Base-by-base conservation (phyloP, 176 grass and related monocot species). In the Eleusine coracana region DNA sequence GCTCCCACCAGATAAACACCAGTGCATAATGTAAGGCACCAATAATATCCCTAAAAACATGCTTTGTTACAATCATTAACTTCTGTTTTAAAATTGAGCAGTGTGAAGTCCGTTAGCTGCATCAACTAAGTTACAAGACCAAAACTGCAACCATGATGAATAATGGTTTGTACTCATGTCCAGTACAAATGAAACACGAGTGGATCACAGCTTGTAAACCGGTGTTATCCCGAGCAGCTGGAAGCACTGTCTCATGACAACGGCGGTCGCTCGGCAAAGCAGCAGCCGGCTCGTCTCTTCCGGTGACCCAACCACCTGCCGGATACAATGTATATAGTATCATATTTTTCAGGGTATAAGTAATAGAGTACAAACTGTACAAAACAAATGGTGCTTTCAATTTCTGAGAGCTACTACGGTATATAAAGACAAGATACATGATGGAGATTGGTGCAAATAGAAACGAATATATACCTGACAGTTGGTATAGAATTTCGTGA, bases 401-500 rank as follows among this genome's bases (percentile, higher is more conserved):
- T 11, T 56, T 38, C 73, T 46, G 20, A 0, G 14, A 45, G 27
- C 29, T 37, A 27, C 10, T 28, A 50, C 14, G 10, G 42, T 48
- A 9, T 48, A 9, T 48, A 76, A 69, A 36, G 31, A 36, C 17
- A 0, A 7, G 38, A 39, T 36, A 76, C 0, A 52, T 17, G 50
- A 50, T 50, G 50, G 5, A 5, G 3, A 17, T 17, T 50, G 15
- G 50, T 17, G 59, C 59, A 74, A 79, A 44, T 55, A 1, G 34
- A 60, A 34, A 34, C n/a, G 46, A 39, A 6, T 51, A 67, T 94
- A 98, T 94, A 99, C 96, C 91, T 88, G 87, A 52, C 96, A 99
- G 51, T 89, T 99, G 77, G 93, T 99, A 68, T 93, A 99, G 79
- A 99, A 98, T 75, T 70, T 77, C 41, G 90, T 99, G 87, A 99